phyloP scores from a whole-genome alignment of 352 stramenopile genomes.

The Halophytophthora batemanensis region DNA sequence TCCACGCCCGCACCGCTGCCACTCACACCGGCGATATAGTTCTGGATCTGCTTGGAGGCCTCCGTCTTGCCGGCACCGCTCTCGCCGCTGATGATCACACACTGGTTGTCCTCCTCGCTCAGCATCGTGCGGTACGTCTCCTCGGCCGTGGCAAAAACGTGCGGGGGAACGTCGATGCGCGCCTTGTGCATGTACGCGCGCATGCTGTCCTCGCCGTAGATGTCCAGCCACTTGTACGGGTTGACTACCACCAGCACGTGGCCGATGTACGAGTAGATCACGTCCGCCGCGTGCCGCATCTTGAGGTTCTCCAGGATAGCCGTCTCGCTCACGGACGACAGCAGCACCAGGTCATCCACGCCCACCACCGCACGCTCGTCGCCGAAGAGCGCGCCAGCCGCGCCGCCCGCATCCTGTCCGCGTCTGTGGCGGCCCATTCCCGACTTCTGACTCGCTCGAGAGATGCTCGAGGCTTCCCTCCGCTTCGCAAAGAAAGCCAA shows the following conservation, averaged over 20 bases:
- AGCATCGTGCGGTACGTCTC: constrained; percentile 88
- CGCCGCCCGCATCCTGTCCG: constrained; percentile 10
- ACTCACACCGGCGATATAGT: constrained; percentile 85
- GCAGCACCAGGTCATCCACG: constrained; percentile 82
- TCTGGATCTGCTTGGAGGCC: constrained; percentile 89
- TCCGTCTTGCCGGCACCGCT: constrained; percentile 86
- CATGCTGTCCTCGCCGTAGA: constrained; percentile 84
- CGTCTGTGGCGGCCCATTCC: constrained; percentile 30
- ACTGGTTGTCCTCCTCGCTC: constrained; percentile 88
- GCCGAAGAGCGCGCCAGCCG: constrained; percentile 27
- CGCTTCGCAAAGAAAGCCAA: too few relatives aligned
- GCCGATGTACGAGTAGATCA: constrained; percentile 89
- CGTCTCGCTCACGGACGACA: constrained; percentile 65
- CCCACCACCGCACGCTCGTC: constrained; percentile 72
- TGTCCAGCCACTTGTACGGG: constrained; percentile 90
- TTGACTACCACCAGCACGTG: constrained; percentile 88
- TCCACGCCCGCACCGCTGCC: constrained; percentile 76
- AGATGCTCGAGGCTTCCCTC: too few relatives aligned
- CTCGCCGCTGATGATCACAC: constrained; percentile 88
- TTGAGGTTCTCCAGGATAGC: constrained; percentile 89
- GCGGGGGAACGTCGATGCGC: constrained; percentile 82
- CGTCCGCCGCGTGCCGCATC: constrained; percentile 77
- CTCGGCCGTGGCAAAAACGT: constrained; percentile 86
- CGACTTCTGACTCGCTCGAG: too few relatives aligned
- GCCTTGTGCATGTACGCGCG: constrained; percentile 79